Evolutionary conservation across 441 rosid species (phyloP).

Genomic region (Pelargonium australe): DNA sequence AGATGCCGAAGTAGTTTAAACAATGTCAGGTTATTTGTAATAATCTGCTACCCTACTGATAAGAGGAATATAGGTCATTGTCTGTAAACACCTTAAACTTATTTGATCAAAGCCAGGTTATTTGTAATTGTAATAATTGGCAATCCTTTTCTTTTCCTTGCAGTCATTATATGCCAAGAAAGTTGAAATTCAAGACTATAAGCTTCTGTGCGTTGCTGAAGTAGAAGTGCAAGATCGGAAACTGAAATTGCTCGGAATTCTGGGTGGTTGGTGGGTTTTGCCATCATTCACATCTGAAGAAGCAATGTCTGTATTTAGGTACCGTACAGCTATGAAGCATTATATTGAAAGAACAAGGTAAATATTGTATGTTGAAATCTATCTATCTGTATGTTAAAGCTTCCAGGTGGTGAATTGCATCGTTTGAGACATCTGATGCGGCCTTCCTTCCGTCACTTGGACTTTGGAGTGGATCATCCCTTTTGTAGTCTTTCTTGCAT

Average conservation of each 20-base stretch:
- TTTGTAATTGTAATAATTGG: conserved; percentile 5
- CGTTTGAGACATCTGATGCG: background rate
- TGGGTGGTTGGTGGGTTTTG: conserved; percentile 58
- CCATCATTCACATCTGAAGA: conserved; percentile 25
- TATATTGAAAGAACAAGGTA: conserved; percentile 19
- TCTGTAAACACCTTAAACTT: too few relatives aligned
- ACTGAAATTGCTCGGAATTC: conserved; percentile 39
- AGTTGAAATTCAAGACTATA: conserved; percentile 53
- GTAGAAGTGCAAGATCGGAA: conserved; percentile 39
- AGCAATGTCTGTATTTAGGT: conserved; percentile 20
- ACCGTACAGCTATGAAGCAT: conserved; percentile 12
- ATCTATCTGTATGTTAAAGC: background rate
- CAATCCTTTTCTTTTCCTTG: conserved; percentile 15
- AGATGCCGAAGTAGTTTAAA: too few relatives aligned
- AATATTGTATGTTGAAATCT: conserved; percentile 1
- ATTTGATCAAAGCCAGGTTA: too few relatives aligned
- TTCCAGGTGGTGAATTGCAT: background rate
- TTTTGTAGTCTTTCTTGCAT: too few relatives aligned
- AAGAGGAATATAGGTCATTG: too few relatives aligned
- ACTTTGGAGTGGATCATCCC: too few relatives aligned
- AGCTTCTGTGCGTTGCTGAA: conserved; percentile 47
- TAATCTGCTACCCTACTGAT: too few relatives aligned
- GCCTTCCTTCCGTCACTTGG: too few relatives aligned
- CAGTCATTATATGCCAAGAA: conserved; percentile 44
- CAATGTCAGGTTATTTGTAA: too few relatives aligned